Conservation (phyloP, 805 yeast species). For the Saccharomycopsis amapae region DNA sequence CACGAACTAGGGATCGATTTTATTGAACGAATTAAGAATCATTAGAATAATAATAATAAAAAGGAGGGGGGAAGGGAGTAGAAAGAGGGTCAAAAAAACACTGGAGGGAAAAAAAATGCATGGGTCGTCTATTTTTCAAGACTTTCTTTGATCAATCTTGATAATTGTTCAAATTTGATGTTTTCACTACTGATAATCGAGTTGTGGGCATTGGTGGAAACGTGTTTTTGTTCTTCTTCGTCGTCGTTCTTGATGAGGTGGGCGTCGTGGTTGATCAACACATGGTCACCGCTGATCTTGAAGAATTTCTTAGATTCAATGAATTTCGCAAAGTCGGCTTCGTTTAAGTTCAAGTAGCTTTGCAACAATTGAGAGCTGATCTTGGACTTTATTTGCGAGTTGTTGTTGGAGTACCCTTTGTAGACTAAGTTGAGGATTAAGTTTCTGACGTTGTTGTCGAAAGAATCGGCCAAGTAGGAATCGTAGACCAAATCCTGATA, state of each 20-base stretch:
- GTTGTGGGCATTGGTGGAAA: conserved; percentile 11
- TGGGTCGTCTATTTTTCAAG: conserved; percentile 9
- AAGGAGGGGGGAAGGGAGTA: background rate
- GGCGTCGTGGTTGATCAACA: conserved; percentile 17
- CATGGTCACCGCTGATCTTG: conserved; percentile 7
- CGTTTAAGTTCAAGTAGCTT: conserved; percentile 18
- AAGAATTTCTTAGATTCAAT: conserved; percentile 9
- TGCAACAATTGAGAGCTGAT: conserved; percentile 17
- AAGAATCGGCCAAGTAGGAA: conserved; percentile 13
- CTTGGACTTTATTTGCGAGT: conserved; percentile 10
- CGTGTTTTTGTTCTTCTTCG: background rate
- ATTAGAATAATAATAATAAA: background rate
- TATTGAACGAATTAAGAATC: background rate
- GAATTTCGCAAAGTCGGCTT: conserved; percentile 14
- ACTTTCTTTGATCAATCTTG: conserved; percentile 19
- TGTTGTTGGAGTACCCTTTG: conserved; percentile 18
- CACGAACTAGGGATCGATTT: too few species aligned
- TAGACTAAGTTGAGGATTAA: conserved; percentile 15
- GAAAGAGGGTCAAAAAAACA: background rate
- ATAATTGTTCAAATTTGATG: conserved; percentile 18
- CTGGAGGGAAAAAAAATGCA: too few species aligned
- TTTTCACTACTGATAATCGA: conserved; percentile 18
- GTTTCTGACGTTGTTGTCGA: conserved; percentile 14
- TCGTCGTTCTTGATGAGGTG: conserved; percentile 8
- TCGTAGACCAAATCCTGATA: conserved; percentile 19